These are phyloP conservation scores for Agroathelia rolfsii DNA, from an alignment of 1,284 basidiomycete genomes.

Conservation along the genomic window DNA sequence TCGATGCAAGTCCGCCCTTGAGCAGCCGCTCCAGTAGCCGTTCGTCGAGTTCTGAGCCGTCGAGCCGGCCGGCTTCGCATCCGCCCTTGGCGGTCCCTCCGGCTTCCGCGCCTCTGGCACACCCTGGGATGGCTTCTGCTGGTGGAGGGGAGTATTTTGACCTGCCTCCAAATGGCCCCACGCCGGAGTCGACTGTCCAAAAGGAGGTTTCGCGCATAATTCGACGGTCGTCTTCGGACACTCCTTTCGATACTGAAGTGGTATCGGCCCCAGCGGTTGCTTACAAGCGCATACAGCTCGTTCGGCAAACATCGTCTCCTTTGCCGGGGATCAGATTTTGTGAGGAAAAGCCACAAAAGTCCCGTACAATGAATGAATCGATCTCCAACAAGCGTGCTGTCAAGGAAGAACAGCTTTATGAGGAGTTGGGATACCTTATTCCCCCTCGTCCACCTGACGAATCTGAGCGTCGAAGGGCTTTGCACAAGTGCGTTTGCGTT, in stretches of 20 bases:
- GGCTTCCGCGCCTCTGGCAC: slow-evolving; percentile 10
- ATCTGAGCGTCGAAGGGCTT: slow-evolving; percentile 64
- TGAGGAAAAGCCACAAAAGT: too few relatives aligned
- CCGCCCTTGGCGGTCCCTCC: slow-evolving; percentile 6
- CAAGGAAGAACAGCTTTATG: slow-evolving; percentile 54
- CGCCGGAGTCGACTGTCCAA: slow-evolving; percentile 12
- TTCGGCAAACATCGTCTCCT: slow-evolving; percentile 52
- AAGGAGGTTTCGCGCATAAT: slow-evolving; percentile 10
- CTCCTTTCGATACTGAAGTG: slow-evolving; percentile 10
- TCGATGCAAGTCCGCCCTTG: slow-evolving; percentile 19
- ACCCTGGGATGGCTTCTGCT: slow-evolving; percentile 11
- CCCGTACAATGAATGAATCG: slow-evolving; percentile 23
- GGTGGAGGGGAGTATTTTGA: slow-evolving; percentile 23
- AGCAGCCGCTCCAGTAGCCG: slow-evolving; percentile 19
- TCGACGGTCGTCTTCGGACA: slow-evolving; percentile 16
- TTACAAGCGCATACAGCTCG: slow-evolving; percentile 41
- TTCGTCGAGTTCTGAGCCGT: slow-evolving; percentile 7
- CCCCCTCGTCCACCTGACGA: slow-evolving; percentile 80
- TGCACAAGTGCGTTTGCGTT: slow-evolving; percentile 54
- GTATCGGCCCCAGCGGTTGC: slow-evolving; percentile 15
- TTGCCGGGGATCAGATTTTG: too few relatives aligned
- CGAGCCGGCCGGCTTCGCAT: slow-evolving; percentile 3
- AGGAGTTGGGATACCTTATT: slow-evolving; percentile 60
- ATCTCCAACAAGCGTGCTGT: slow-evolving; percentile 34
- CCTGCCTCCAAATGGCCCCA: slow-evolving; percentile 13